Evolutionary conservation across 1,284 basidiomycete species (phyloP).

Genomic region (Fomitopsis pinicola): DNA sequence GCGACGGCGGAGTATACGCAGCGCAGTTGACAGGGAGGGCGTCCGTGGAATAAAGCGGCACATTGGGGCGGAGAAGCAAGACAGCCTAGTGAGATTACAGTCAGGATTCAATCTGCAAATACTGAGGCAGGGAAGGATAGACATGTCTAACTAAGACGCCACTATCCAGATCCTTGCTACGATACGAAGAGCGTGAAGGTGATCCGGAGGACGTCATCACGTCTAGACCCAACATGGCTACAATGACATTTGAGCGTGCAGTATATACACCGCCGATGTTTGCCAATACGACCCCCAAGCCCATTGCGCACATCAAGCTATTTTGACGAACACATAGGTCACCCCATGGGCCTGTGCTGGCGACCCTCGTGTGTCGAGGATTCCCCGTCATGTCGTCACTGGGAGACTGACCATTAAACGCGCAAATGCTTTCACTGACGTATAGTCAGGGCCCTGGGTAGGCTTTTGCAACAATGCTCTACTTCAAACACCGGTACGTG

Average conservation of each 20-base stretch:
- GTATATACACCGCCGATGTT: background rate
- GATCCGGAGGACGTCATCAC: background rate
- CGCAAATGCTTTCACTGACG: too few species aligned
- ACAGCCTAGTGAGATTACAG: constrained; percentile 55
- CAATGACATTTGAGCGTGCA: background rate
- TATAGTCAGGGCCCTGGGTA: too few species aligned
- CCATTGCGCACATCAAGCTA: too few species aligned
- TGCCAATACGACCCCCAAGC: too few species aligned
- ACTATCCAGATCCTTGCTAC: background rate
- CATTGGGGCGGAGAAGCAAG: constrained; percentile 74
- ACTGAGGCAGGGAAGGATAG: background rate
- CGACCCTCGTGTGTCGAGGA: too few species aligned
- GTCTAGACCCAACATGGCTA: background rate
- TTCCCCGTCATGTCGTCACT: too few species aligned
- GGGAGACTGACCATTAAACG: too few species aligned
- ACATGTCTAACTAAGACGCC: too few species aligned
- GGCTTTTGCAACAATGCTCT: too few species aligned
- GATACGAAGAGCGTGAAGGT: background rate
- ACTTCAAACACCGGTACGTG: too few species aligned
- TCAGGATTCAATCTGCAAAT: background rate
- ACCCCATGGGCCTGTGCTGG: too few species aligned
- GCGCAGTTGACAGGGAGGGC: constrained; percentile 77
- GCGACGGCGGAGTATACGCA: constrained; percentile 35
- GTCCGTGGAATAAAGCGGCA: constrained; percentile 82
- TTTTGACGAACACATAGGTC: too few species aligned